Percentiles rank a stretch among this genome's conserved stretches.
Evolutionary conservation across 352 stramenopile species (phyloP).

Genomic region (Lagenidium sp.): DNA sequence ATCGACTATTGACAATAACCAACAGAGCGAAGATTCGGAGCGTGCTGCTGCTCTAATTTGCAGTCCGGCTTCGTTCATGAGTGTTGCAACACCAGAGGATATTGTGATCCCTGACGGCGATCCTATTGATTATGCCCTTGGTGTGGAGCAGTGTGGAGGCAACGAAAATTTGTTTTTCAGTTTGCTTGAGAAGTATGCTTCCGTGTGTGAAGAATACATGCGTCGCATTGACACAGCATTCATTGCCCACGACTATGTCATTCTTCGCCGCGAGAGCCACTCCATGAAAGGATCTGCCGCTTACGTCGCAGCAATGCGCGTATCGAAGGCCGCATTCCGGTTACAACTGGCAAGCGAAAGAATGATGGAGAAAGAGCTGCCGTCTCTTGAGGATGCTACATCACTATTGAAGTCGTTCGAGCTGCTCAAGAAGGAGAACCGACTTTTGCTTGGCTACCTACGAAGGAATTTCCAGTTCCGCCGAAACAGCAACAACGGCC

Average conservation of each 20-base stretch:
- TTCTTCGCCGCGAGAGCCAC: constrained; percentile 67
- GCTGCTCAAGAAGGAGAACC: constrained; percentile 68
- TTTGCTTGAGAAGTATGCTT: constrained; percentile 72
- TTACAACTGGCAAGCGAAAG: constrained; percentile 69
- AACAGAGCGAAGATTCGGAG: constrained; percentile 12
- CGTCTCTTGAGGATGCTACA: constrained; percentile 19
- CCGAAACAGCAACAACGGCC: constrained; percentile 17
- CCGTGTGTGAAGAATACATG: constrained; percentile 68
- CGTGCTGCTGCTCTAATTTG: constrained; percentile 18
- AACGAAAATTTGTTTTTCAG: constrained; percentile 81
- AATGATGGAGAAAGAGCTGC: constrained; percentile 46
- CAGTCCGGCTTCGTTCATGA: constrained; percentile 30
- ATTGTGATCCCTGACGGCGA: constrained; percentile 71
- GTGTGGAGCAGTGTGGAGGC: constrained; percentile 73
- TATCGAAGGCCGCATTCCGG: constrained; percentile 77
- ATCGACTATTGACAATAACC: constrained; percentile 2
- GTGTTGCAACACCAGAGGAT: constrained; percentile 43
- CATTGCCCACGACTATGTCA: constrained; percentile 35
- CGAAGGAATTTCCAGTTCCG: constrained; percentile 79
- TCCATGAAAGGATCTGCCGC: constrained; percentile 85
- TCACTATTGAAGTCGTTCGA: constrained; percentile 37
- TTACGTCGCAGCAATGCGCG: constrained; percentile 73
- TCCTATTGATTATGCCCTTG: constrained; percentile 69
- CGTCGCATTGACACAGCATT: constrained; percentile 61
- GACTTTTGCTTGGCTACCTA: constrained; percentile 65